Conservation (phyloP, 2,329 filamentous ascomycete genomes). For the Simplicillium aogashimaense region DNA sequence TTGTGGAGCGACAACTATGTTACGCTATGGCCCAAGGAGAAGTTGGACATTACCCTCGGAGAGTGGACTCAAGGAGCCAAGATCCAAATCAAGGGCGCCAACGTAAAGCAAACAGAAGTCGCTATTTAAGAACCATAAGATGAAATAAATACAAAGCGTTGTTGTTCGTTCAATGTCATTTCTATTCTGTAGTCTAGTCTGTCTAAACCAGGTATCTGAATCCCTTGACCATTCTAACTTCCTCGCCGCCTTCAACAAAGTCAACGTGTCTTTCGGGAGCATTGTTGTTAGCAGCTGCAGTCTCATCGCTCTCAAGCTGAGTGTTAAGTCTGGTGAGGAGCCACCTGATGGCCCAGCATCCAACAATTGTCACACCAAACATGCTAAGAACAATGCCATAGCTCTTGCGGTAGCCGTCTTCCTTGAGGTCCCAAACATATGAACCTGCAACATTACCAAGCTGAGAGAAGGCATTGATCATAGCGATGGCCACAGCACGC, state of each 20-base stretch:
- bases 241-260: slow-evolving; percentile 29
- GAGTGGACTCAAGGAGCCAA: slow-evolving; percentile 7
- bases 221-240: slow-evolving; percentile 34
- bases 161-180: background rate
- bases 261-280: slow-evolving; percentile 28
- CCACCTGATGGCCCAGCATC: slow-evolving; percentile 36
- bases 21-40: slow-evolving; percentile 48
- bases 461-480: slow-evolving; percentile 50
- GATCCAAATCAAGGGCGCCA: slow-evolving; percentile 8
- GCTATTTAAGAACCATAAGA: background rate
- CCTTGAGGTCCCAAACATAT: slow-evolving; percentile 52
- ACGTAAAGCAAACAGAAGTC: slow-evolving; percentile 3
- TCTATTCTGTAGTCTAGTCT: background rate
- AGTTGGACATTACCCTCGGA: slow-evolving; percentile 17
- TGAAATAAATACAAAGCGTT: background rate
- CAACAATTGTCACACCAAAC: slow-evolving; percentile 49
- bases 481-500: slow-evolving; percentile 49
- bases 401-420: slow-evolving; percentile 51
- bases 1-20: slow-evolving; percentile 55
- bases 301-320: slow-evolving; percentile 33
- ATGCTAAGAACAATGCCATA: slow-evolving; percentile 56
- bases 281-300: slow-evolving; percentile 19
- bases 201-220: slow-evolving; percentile 35
- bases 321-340: slow-evolving; percentile 36
- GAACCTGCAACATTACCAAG: slow-evolving; percentile 50